These are phyloP conservation scores for Malbranchea zuffiana DNA, from an alignment of 2,329 filamentous ascomycete species.

Conservation along the genomic window DNA sequence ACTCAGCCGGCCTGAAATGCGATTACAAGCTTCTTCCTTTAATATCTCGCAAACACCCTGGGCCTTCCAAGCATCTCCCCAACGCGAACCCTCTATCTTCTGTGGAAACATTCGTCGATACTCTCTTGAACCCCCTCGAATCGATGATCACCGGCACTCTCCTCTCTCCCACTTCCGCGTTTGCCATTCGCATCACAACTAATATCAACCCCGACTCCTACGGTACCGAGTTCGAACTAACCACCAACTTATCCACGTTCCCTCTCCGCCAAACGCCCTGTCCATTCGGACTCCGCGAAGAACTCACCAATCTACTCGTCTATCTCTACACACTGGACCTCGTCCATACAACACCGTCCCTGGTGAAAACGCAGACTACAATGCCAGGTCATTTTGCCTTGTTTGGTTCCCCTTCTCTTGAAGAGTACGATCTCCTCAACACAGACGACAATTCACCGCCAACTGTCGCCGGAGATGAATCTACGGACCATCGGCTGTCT, in stretches of 20 bases:
- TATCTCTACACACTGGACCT: conserved; percentile 31
- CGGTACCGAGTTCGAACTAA: conserved; percentile 32
- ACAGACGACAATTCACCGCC: neutral
- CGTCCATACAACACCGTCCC: conserved; percentile 23
- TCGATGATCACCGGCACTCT: conserved; percentile 32
- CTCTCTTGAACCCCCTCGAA: conserved; percentile 35
- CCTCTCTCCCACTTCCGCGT: conserved; percentile 23
- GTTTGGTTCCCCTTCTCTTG: neutral
- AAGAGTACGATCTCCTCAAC: neutral
- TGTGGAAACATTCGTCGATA: conserved; percentile 33
- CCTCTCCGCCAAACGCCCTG: conserved; percentile 22
- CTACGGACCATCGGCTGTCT: conserved; percentile 4
- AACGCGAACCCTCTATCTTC: conserved; percentile 9
- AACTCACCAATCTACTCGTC: conserved; percentile 26
- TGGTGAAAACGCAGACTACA: conserved; percentile 2
- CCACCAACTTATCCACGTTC: conserved; percentile 24
- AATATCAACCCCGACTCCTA: conserved; percentile 23
- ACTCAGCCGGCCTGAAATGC: conserved; percentile 24
- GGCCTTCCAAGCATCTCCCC: conserved; percentile 2
- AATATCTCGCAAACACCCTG: neutral
- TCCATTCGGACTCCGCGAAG: conserved; percentile 25
- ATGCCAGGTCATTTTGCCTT: neutral
- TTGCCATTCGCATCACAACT: conserved; percentile 31
- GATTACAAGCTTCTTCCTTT: conserved; percentile 18
- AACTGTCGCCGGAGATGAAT: neutral